Evolutionary conservation across 768 basidiomycete genomes (phyloP), one percentile per base, ranked within the genome.

Genomic region (Trametes cingulata): DNA sequence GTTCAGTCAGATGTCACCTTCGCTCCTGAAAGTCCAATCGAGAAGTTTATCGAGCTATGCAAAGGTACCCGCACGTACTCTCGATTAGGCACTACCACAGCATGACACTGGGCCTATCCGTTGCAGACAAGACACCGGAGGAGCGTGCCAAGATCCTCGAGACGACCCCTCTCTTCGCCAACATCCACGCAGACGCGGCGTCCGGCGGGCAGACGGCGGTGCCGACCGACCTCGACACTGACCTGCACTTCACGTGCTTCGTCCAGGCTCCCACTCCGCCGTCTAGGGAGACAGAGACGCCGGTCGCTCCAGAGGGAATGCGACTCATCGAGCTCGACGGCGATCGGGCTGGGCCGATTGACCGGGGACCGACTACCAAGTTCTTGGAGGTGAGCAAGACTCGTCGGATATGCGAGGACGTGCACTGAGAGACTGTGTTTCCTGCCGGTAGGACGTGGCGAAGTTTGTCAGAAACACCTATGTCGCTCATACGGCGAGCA

Each of bases 161-260:
- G 68, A 84, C 85, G 3, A 90, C 92, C 0, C 75, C 84, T 22
- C 82, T 93, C 45, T 93, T 98, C 65, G 84, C 84, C 5, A 73
- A 82, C 60, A 92, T 94, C 59, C 95, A 97, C 63, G 80, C 82
- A 0, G 81, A 86, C 39, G 83, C 85, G 1, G 90, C 92, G 0
- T 74, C 78, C 0, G 70, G 82, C 0, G 93, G 92, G 8, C 93
- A 96, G 74, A 84, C 84, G 5, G 75, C 77, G 1, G 79, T 86
- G 0, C 87, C 90, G 2, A 72, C 75, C 1, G 79, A 90, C 65
- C 76, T 86, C 9, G 78, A 91, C 39, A 90, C 89, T 0, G 80
- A 91, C 66, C 77, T 93, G 8, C 95, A 97, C 73, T 98, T 95
- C 64, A 91, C 90, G 1, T 87, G 88, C 67, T 98, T 97, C 67